Conservation (phyloP, 495 filamentous ascomycete species). For the Thozetella sp. region DNA sequence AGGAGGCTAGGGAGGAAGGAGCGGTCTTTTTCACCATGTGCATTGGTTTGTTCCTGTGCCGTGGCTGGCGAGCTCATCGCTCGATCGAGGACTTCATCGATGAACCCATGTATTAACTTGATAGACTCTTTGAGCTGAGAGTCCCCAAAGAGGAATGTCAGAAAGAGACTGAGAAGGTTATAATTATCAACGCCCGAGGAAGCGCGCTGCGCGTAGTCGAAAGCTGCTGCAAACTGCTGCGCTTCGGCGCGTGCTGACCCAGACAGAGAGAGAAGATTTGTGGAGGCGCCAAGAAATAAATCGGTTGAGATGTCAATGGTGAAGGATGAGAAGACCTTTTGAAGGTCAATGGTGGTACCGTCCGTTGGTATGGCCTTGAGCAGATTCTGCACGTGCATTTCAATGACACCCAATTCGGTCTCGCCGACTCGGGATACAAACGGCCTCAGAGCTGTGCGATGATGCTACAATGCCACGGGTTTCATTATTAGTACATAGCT, state of each 20-base stretch:
- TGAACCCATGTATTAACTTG: too few relatives aligned
- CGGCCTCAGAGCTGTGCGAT: too few relatives aligned
- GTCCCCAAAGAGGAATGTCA: too few relatives aligned
- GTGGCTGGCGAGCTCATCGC: not conserved
- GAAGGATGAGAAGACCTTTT: constrained; percentile 53
- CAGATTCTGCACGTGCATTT: constrained; percentile 36
- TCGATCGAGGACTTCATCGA: too few relatives aligned
- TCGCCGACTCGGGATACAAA: constrained; percentile 22
- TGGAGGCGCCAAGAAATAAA: constrained; percentile 12
- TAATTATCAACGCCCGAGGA: too few relatives aligned
- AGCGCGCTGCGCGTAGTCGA: not conserved
- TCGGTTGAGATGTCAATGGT: constrained; percentile 11
- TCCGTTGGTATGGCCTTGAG: constrained; percentile 23
- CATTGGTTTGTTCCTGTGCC: too few relatives aligned
- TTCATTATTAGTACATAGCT: too few relatives aligned
- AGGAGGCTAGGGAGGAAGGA: not conserved
- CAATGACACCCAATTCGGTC: constrained; percentile 16
- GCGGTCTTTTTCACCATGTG: too few relatives aligned
- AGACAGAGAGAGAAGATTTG: too few relatives aligned
- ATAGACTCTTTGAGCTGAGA: too few relatives aligned
- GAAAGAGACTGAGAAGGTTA: too few relatives aligned
- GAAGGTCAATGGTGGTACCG: constrained; percentile 49
- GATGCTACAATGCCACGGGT: too few relatives aligned
- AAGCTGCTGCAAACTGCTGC: not conserved
- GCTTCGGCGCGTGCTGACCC: not conserved